Percentiles rank a stretch among this genome's conserved stretches.
Evolutionary conservation across 768 basidiomycete species (phyloP).

Genomic region (Pluteus cervinus): DNA sequence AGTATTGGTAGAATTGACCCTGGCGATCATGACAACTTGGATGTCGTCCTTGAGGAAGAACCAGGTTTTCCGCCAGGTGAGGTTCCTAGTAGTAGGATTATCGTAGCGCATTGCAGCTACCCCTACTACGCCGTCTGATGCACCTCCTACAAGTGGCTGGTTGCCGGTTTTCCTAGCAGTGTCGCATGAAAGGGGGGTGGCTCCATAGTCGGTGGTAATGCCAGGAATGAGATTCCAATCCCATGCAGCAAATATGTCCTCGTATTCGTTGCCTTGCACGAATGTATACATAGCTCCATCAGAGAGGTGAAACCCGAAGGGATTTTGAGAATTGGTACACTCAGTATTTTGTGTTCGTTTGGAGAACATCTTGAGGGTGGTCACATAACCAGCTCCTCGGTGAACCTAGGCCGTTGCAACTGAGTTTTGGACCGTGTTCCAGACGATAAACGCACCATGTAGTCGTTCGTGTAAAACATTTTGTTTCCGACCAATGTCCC

Average conservation of each 20-base stretch:
- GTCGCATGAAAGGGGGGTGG: slow-evolving; percentile 44
- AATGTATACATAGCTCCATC: slow-evolving; percentile 64
- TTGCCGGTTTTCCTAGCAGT: slow-evolving; percentile 36
- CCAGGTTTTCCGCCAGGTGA: slow-evolving; percentile 65
- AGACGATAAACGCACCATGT: slow-evolving; percentile 41
- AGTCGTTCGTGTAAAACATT: slow-evolving; percentile 63
- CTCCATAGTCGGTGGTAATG: slow-evolving; percentile 56
- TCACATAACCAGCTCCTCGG: slow-evolving; percentile 50
- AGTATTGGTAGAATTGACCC: slow-evolving; percentile 34
- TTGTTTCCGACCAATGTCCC: slow-evolving; percentile 49
- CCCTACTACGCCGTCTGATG: slow-evolving; percentile 48
- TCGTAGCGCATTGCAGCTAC: slow-evolving; percentile 59
- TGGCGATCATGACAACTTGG: slow-evolving; percentile 56
- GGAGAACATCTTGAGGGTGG: slow-evolving; percentile 59
- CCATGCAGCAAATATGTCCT: slow-evolving; percentile 66
- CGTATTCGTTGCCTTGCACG: slow-evolving; percentile 59
- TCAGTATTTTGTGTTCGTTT: slow-evolving; percentile 54
- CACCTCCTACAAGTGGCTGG: slow-evolving; percentile 60
- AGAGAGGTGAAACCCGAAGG: slow-evolving; percentile 61
- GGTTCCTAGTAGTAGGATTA: slow-evolving; percentile 47
- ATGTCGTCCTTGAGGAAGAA: slow-evolving; percentile 63
- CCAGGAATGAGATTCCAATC: slow-evolving; percentile 77
- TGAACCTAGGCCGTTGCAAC: slow-evolving; percentile 45
- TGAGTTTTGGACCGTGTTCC: slow-evolving; percentile 1
- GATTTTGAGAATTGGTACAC: slow-evolving; percentile 57